A percentile compares a stretch with the other conserved stretches of the same genome.
Conservation (phyloP, 2,329 filamentous ascomycete genomes). For the Botrytis paeoniae region DNA sequence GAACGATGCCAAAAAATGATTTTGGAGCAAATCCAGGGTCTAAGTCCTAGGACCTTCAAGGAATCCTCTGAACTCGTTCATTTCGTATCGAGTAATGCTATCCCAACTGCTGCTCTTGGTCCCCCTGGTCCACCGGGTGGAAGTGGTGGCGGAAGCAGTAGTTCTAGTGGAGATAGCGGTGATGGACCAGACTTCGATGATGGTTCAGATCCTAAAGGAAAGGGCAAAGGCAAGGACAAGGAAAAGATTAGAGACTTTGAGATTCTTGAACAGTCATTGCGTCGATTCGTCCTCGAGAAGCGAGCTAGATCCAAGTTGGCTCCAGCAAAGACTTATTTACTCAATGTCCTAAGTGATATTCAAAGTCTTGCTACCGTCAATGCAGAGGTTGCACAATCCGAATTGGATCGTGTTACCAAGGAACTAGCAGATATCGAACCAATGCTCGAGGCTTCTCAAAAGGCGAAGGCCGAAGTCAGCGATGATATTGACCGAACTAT, state of each 20-base stretch:
- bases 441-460: constrained; percentile 77
- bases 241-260: constrained; percentile 90
- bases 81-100: constrained; percentile 95
- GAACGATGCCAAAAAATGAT: constrained; percentile 89
- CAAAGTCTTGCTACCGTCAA: constrained; percentile 82
- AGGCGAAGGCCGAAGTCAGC: constrained; percentile 73
- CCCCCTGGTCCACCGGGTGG: constrained; percentile 46
- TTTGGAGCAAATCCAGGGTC: constrained; percentile 76
- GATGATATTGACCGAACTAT: constrained; percentile 79
- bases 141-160: constrained; percentile 52
- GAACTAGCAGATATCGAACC: constrained; percentile 84
- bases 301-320: constrained; percentile 92
- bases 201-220: constrained; percentile 54
- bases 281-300: constrained; percentile 94
- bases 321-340: constrained; percentile 89
- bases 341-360: constrained; percentile 89
- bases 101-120: constrained; percentile 65
- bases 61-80: constrained; percentile 91
- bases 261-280: constrained; percentile 79
- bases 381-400: constrained; percentile 77
- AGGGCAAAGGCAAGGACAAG: constrained; percentile 80
- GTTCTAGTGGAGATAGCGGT: constrained; percentile 53
- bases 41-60: constrained; percentile 93
- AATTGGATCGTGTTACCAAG: constrained; percentile 76
- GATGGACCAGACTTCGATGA: constrained; percentile 42